phyloP scores from a whole-genome alignment of 2,329 filamentous ascomycete genomes.

The Fusarium globosum region DNA sequence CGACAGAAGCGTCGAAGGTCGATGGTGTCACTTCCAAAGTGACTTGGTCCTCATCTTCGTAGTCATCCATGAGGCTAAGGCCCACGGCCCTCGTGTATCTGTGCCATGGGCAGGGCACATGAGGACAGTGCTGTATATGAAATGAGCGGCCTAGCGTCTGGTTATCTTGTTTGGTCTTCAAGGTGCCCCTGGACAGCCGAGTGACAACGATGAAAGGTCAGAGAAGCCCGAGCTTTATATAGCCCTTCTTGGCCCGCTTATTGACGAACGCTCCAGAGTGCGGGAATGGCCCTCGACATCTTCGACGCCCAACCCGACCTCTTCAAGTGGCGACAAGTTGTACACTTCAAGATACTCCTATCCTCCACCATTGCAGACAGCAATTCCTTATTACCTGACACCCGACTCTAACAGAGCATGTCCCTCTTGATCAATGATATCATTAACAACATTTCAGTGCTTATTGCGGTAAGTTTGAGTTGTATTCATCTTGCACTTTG shows the following conservation, averaged over 20 bases:
- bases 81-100: background rate
- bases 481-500: slow-evolving; percentile 23
- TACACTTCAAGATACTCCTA: background rate
- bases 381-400: background rate
- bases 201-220: background rate
- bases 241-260: background rate
- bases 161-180: background rate
- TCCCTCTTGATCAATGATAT: background rate
- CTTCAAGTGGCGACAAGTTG: background rate
- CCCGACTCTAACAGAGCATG: background rate
- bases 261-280: background rate
- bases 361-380: too few species aligned
- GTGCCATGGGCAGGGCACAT: background rate
- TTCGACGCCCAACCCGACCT: background rate
- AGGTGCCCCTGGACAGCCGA: background rate
- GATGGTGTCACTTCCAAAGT: background rate
- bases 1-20: background rate
- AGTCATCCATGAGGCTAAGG: background rate
- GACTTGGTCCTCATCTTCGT: background rate
- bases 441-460: background rate
- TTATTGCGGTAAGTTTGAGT: background rate
- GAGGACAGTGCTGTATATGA: background rate
- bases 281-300: background rate
- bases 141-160: background rate
- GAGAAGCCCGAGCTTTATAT: background rate